A percentile compares a stretch with the other conserved stretches of the same genome.
Conservation (phyloP, 768 basidiomycete genomes). For the Hygrocybe coccinea region DNA sequence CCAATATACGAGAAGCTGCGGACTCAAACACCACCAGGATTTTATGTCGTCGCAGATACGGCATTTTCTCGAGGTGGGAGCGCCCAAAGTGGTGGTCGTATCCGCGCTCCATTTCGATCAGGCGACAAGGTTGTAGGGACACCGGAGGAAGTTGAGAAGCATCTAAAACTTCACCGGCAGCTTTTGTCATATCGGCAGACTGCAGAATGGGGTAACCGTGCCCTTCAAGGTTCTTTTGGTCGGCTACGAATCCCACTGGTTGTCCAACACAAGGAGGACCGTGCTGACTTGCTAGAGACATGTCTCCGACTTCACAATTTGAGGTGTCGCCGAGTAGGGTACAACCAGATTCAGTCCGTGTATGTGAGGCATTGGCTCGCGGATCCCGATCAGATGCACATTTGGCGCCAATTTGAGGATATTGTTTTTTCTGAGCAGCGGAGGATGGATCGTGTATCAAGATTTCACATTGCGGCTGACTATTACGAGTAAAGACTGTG, state of each 20-base stretch:
- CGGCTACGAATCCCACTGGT: constrained; percentile 38
- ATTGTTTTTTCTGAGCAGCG: constrained; percentile 37
- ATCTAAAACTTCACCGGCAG: constrained; percentile 30
- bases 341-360: constrained; percentile 39
- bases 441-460: constrained; percentile 29
- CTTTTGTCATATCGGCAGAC: constrained; percentile 44
- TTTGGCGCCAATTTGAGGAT: constrained; percentile 35
- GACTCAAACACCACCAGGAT: constrained; percentile 29
- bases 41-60: constrained; percentile 36
- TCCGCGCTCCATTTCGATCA: constrained; percentile 36
- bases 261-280: constrained; percentile 22
- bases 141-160: constrained; percentile 16
- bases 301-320: constrained; percentile 34
- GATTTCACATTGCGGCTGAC: constrained; percentile 29
- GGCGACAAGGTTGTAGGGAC: constrained; percentile 20
- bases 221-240: constrained; percentile 45
- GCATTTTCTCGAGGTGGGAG: constrained; percentile 34
- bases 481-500: not conserved
- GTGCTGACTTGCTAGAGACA: constrained; percentile 34
- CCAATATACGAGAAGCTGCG: constrained; percentile 30
- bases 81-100: constrained; percentile 13
- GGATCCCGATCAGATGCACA: constrained; percentile 22
- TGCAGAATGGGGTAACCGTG: constrained; percentile 48
- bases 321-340: constrained; percentile 29
- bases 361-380: constrained; percentile 37